A percentile compares a stretch with the other conserved stretches of the same genome.
Evolutionary conservation across 2,329 filamentous ascomycete species (phyloP).

Genomic region (Chrysosporium keratinophilum): DNA sequence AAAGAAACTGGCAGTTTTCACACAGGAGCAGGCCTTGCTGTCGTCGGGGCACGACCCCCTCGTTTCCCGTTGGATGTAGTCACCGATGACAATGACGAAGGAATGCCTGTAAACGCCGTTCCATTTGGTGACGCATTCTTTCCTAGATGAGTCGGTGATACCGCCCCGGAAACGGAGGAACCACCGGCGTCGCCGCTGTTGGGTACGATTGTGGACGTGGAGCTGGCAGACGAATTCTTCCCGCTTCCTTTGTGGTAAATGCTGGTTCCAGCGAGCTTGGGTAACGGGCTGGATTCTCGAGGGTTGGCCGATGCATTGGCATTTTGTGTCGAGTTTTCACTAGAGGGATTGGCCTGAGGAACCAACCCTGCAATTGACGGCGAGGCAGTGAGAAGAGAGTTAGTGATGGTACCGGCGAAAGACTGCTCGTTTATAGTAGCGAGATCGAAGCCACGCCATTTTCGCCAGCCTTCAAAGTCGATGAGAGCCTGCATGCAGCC

Average conservation of each 20-base stretch:
- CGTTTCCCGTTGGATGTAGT: neutral
- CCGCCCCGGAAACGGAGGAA: neutral
- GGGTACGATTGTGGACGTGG: constrained; percentile 10
- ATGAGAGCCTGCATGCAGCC: constrained; percentile 99
- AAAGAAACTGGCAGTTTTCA: neutral
- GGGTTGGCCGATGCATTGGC: neutral
- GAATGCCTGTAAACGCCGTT: neutral
- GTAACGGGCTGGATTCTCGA: neutral
- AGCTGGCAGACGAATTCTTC: constrained; percentile 2
- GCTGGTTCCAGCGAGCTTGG: neutral
- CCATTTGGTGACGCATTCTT: neutral
- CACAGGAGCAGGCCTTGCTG: neutral
- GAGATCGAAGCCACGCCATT: constrained; percentile 74
- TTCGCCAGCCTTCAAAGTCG: constrained; percentile 95
- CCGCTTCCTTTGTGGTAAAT: neutral
- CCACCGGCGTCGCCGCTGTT: neutral
- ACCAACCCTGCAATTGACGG: neutral
- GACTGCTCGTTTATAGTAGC: neutral
- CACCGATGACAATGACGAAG: neutral
- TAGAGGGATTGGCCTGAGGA: neutral
- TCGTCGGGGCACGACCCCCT: neutral
- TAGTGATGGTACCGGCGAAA: neutral
- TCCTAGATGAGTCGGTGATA: neutral
- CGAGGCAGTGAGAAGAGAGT: neutral
- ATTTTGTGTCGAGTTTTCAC: neutral